A percentile compares a stretch with the other conserved stretches of the same genome.
These are phyloP conservation scores for Parastagonospora avenae DNA, from an alignment of 2,329 filamentous ascomycete genomes.

Conservation along the genomic window DNA sequence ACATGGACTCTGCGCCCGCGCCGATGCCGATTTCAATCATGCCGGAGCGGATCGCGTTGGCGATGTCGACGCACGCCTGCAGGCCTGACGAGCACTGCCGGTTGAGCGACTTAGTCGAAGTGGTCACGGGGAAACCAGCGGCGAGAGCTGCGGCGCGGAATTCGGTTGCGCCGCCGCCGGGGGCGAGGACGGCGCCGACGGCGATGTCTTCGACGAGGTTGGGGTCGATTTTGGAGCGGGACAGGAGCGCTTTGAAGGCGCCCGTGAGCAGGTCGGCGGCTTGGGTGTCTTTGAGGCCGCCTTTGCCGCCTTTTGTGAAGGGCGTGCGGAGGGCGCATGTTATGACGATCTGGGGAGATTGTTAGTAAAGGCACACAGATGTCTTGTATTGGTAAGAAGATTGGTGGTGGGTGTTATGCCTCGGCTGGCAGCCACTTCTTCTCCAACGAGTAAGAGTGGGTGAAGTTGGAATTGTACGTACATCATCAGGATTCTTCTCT, in stretches of 20 bases:
- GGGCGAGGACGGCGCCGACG: slow-evolving; percentile 88
- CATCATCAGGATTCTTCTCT: slow-evolving; percentile 64
- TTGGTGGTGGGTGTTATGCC: no score
- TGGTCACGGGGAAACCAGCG: slow-evolving; percentile 84
- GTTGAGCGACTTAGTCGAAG: slow-evolving; percentile 88
- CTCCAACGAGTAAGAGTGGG: no score
- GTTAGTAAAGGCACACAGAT: background rate
- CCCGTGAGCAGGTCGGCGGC: slow-evolving; percentile 85
- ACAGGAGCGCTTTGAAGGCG: slow-evolving; percentile 79
- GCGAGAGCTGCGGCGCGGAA: slow-evolving; percentile 91
- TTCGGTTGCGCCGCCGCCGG: slow-evolving; percentile 93
- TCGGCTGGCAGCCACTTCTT: background rate
- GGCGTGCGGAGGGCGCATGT: slow-evolving; percentile 90
- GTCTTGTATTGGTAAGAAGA: no score
- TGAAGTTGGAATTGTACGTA: slow-evolving; percentile 26
- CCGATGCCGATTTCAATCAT: slow-evolving; percentile 97
- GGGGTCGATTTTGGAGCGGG: slow-evolving; percentile 88
- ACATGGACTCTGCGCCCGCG: slow-evolving; percentile 97
- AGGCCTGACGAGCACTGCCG: slow-evolving; percentile 93
- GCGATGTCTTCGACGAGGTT: slow-evolving; percentile 87
- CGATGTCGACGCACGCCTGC: slow-evolving; percentile 91
- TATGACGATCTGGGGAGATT: slow-evolving; percentile 68
- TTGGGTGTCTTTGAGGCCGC: slow-evolving; percentile 92
- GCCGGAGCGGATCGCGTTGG: slow-evolving; percentile 85
- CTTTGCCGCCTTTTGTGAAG: slow-evolving; percentile 91